Base-by-base conservation (phyloP, 140 eudicot species). In the Stevia rebaudiana region DNA sequence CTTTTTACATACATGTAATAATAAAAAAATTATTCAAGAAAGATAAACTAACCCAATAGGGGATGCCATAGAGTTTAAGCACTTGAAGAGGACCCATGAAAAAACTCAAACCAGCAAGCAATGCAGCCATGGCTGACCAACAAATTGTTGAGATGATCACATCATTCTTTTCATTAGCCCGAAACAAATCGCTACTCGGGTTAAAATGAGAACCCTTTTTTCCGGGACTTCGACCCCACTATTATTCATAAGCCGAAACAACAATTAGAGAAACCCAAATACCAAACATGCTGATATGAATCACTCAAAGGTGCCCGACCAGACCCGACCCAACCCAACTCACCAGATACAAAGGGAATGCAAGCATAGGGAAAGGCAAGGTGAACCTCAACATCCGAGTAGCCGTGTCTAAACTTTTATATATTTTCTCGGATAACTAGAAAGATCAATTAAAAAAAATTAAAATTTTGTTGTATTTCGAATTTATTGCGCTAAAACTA, bases 201-300 rank as follows among this genome's bases (percentile, higher is more conserved):
- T 92, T 61, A 65, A 53, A 92, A 65, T 92, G 99, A 56, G 99
- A 88, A 28, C 99, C 99, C 65, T 69, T 76, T 73, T 88, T 88
- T 52, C 97, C 99, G 13, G 97, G 96, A 61, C 96, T 92, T 80
- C 96, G 51, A 21, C 81, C 74, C 95, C 94, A 92, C 99, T 92
- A 86, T 31, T 36, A 61, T 35, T 47, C 36, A 9, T 35, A 54
- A 72, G 28, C 37, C 25, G 15, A 44, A 70, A 60, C 46, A 63
- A 16, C 18, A 23, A 36, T 53, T 24, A 37, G 18, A 40, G 59
- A 37, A 24, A 23, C 49, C 16, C 7, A 12, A 40, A 11, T 23
- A 53, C 30, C 6, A 56, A 31, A 31, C n/a, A n/a, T n/a, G n/a
- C n/a, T n/a, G n/a, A n/a, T n/a, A n/a, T n/a, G n/a, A n/a, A n/a